Evolutionary conservation across 2,329 filamentous ascomycete genomes (phyloP).

Genomic region (Escovopsis sp.): DNA sequence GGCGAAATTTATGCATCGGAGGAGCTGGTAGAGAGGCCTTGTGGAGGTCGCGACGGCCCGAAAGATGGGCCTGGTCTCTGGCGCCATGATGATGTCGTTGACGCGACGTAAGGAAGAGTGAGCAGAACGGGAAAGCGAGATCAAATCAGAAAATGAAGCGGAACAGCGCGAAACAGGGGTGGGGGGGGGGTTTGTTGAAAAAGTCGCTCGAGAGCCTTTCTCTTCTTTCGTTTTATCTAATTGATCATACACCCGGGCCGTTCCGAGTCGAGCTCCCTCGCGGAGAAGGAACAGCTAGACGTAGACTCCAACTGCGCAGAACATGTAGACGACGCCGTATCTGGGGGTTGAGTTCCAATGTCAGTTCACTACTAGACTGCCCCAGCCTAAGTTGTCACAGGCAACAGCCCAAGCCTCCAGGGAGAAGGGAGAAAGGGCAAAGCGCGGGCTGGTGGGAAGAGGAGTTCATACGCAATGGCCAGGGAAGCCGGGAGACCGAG

Average conservation of each 20-base stretch:
- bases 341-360: constrained; percentile 29
- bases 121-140: no score
- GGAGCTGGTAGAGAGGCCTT: constrained; percentile 53
- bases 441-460: neutral
- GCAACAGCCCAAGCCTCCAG: no score
- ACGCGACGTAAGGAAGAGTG: neutral
- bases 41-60: constrained; percentile 66
- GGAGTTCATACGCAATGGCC: constrained; percentile 63
- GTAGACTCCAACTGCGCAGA: constrained; percentile 97
- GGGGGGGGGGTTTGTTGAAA: neutral
- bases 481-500: constrained; percentile 78
- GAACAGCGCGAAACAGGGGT: neutral
- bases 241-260: constrained; percentile 18
- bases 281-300: constrained; percentile 49
- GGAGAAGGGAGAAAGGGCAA: no score
- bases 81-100: constrained; percentile 12
- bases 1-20: constrained; percentile 44
- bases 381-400: no score
- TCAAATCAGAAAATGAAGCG: no score
- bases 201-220: constrained; percentile 16
- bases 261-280: constrained; percentile 12
- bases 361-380: constrained; percentile 9
- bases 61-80: constrained; percentile 41
- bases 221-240: constrained; percentile 21
- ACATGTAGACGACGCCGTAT: constrained; percentile 93